Evolutionary conservation across 495 filamentous ascomycete genomes (phyloP).

Genomic region (Elasticomyces elasticus): DNA sequence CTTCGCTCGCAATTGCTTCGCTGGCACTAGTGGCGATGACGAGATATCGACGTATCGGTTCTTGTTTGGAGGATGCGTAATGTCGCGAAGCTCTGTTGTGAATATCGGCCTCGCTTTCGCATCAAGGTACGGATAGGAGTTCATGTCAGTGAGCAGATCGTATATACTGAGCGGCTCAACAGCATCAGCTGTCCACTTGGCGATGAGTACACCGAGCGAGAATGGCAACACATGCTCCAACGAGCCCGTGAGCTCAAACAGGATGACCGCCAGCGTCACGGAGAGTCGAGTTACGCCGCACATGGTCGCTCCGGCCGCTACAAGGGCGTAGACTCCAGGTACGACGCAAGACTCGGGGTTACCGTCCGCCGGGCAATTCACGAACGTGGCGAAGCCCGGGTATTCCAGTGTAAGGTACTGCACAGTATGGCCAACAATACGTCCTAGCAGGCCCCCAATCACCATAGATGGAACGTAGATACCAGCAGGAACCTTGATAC

Average conservation of each 20-base stretch:
- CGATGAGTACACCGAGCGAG: slow-evolving; percentile 79
- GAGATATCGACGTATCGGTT: slow-evolving; percentile 83
- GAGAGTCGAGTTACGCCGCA: slow-evolving; percentile 92
- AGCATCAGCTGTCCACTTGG: slow-evolving; percentile 97
- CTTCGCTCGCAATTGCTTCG: slow-evolving; percentile 63
- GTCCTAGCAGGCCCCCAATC: slow-evolving; percentile 85
- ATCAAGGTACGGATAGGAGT: slow-evolving; percentile 90
- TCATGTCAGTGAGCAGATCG: slow-evolving; percentile 90
- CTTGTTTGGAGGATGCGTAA: slow-evolving; percentile 61
- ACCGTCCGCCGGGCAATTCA: slow-evolving; percentile 53
- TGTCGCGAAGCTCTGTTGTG: slow-evolving; percentile 74
- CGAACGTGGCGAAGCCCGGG: slow-evolving; percentile 62
- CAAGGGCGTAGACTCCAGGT: slow-evolving; percentile 89
- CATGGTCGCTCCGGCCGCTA: slow-evolving; percentile 94
- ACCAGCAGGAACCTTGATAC: slow-evolving; percentile 88
- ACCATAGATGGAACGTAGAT: slow-evolving; percentile 99
- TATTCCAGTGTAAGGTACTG: slow-evolving; percentile 72
- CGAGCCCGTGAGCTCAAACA: slow-evolving; percentile 92
- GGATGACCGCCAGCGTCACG: slow-evolving; percentile 86
- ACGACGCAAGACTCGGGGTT: slow-evolving; percentile 80
- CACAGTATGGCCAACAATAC: slow-evolving; percentile 74
- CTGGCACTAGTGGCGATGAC: slow-evolving; percentile 63
- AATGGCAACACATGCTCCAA: slow-evolving; percentile 92
- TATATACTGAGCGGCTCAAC: slow-evolving; percentile 93
- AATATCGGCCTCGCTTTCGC: slow-evolving; percentile 87